phyloP scores from a whole-genome alignment of 78 protist genomes.

The Cavenderia fasciculata region DNA sequence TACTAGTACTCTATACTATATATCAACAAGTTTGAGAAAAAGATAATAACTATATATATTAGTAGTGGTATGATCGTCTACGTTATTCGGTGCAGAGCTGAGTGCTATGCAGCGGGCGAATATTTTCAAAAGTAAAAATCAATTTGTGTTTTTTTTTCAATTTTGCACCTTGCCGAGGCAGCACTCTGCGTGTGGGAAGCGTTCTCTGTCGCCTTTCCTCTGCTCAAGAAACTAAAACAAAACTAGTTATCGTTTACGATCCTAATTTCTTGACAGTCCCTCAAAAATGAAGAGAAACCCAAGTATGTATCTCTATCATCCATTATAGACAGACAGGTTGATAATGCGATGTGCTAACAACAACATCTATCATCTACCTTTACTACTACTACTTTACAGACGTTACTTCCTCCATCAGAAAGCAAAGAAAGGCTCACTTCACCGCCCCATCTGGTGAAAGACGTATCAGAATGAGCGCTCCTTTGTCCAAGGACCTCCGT shows the following conservation, averaged over 20 bases:
- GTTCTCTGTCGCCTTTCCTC: too few species aligned
- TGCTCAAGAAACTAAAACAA: too few species aligned
- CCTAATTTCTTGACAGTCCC: too few species aligned
- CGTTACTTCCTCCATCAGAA: slow-evolving; percentile 96
- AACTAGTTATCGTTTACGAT: too few species aligned
- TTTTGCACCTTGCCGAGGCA: too few species aligned
- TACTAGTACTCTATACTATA: too few species aligned
- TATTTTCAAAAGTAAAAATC: not conserved
- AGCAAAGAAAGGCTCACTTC: slow-evolving; percentile 99
- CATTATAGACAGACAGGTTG: not conserved
- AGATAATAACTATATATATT: too few species aligned
- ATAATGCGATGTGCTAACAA: not conserved
- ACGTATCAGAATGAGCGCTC: slow-evolving; percentile 94
- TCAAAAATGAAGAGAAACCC: slow-evolving; percentile 45
- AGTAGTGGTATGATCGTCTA: slow-evolving; percentile 2
- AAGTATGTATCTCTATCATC: slow-evolving; percentile 22
- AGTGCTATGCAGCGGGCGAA: too few species aligned
- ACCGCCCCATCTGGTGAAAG: slow-evolving; percentile 96
- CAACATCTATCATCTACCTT: not conserved
- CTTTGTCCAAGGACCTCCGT: slow-evolving; percentile 97
- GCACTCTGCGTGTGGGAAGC: too few species aligned
- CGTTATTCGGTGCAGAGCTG: not conserved
- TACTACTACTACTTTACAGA: slow-evolving; percentile 3
- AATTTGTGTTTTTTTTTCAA: too few species aligned
- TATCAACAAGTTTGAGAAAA: too few species aligned